Evolutionary conservation across 106 monocot species (phyloP).

Genomic region (Triglochin maritima): DNA sequence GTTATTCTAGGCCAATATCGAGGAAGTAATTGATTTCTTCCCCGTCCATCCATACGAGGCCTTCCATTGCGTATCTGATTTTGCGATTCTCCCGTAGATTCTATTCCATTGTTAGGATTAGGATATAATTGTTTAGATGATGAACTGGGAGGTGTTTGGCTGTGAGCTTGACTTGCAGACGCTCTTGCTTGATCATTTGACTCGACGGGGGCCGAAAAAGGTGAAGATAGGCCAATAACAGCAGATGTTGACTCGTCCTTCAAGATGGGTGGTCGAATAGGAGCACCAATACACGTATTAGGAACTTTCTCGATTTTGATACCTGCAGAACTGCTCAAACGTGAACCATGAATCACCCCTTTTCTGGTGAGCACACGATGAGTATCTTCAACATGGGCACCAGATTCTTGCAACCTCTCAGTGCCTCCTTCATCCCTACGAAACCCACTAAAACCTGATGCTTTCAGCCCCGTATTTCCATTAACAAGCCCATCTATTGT

Average conservation of each 20-base stretch:
- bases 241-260: conserved; percentile 11
- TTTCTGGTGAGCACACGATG: conserved; percentile 31
- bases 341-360: conserved; percentile 24
- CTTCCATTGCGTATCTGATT: conserved; percentile 46
- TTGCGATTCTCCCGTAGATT: conserved; percentile 18
- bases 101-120: conserved; percentile 4
- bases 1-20: conserved; percentile 83
- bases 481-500: conserved; percentile 41
- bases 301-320: conserved; percentile 32
- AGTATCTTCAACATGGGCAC: conserved; percentile 22
- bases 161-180: conserved; percentile 4
- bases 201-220: conserved; percentile 11
- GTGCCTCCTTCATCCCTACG: conserved; percentile 30
- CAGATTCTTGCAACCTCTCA: conserved; percentile 23
- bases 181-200: conserved; percentile 12
- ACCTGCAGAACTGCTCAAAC: conserved; percentile 25
- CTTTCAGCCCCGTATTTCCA: conserved; percentile 29
- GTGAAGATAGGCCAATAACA: conserved; percentile 5
- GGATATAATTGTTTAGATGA: conserved; percentile 6
- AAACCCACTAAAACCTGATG: conserved; percentile 27
- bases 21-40: conserved; percentile 49
- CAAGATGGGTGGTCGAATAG: conserved; percentile 5
- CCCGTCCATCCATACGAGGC: conserved; percentile 34
- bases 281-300: conserved; percentile 8
- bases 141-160: conserved; percentile 8